Conservation (phyloP, 2,329 filamentous ascomycete species). For the Paracoccidioides lutzii region DNA sequence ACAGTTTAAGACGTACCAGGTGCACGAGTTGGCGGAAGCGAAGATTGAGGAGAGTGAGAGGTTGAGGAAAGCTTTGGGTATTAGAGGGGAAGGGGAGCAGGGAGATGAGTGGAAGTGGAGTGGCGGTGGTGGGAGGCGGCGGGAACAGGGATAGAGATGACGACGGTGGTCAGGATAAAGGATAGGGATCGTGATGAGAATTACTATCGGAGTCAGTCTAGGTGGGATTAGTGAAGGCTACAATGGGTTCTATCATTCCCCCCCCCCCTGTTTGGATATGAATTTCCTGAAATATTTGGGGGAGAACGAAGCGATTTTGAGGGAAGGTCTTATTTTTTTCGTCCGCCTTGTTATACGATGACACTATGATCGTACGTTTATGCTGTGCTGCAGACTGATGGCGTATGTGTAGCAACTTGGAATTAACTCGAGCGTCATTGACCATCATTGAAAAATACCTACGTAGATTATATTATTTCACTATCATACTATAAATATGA, state of each 20-base stretch:
- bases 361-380: neutral
- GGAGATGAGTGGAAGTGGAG: conserved; percentile 42
- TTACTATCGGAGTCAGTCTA: neutral
- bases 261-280: neutral
- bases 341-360: neutral
- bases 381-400: neutral
- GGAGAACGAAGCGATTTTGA: neutral
- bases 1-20: conserved; percentile 77
- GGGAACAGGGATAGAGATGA: conserved; percentile 5
- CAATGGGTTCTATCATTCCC: neutral
- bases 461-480: neutral
- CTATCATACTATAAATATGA: neutral
- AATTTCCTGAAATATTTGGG: neutral
- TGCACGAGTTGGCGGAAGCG: conserved; percentile 89
- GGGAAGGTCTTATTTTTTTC: neutral
- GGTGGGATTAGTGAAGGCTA: neutral
- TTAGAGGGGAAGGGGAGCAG: conserved; percentile 76
- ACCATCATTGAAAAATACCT: neutral
- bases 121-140: conserved; percentile 6
- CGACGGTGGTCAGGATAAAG: conserved; percentile 11
- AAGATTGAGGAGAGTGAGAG: conserved; percentile 94
- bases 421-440: neutral
- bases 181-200: conserved; percentile 3
- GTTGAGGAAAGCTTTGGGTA: conserved; percentile 72
- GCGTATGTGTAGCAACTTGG: neutral